phyloP scores from a whole-genome alignment of 2,329 filamentous ascomycete species.

The Botrytis medusae region DNA sequence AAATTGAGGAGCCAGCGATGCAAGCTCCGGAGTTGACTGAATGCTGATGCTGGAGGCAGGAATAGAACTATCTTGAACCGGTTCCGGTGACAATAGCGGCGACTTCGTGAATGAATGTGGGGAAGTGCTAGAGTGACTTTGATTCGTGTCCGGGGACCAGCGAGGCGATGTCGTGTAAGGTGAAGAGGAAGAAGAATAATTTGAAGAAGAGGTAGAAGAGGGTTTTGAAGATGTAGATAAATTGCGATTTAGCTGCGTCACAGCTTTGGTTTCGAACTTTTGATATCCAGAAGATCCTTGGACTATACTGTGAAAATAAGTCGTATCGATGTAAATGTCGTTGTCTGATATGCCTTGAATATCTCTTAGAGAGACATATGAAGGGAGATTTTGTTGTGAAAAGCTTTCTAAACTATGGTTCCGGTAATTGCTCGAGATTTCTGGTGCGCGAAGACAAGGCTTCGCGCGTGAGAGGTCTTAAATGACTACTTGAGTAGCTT shows the following conservation, averaged over 20 bases:
- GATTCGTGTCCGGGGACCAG: not conserved
- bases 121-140: not conserved
- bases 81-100: not conserved
- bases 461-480: not conserved
- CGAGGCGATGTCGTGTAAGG: not conserved
- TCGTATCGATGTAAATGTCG: not conserved
- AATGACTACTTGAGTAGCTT: not conserved
- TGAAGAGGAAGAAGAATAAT: not conserved
- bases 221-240: not conserved
- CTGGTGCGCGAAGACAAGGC: not conserved
- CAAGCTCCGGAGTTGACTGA: not conserved
- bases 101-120: not conserved
- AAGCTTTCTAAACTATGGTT: not conserved
- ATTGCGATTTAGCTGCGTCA: not conserved
- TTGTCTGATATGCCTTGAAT: not conserved
- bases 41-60: not conserved
- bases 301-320: not conserved
- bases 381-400: not conserved
- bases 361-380: constrained; percentile 1
- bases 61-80: not conserved
- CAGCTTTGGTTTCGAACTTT: not conserved
- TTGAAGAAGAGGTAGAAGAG: not conserved
- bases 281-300: not conserved
- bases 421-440: not conserved
- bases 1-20: not conserved